Conservation (phyloP, 495 filamentous ascomycete species). For the Oidiodendron maius region DNA sequence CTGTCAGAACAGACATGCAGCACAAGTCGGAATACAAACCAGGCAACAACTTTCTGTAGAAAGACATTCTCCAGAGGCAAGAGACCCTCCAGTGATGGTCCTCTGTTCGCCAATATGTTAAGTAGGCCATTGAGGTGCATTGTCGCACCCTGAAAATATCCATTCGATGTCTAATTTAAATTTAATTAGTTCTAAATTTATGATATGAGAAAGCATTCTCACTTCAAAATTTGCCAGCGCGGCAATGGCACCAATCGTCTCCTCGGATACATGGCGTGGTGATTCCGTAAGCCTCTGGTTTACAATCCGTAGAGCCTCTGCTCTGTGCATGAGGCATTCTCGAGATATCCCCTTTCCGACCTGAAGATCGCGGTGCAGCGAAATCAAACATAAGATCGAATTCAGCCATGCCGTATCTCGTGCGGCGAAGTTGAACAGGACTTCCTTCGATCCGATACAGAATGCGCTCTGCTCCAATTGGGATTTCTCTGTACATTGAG, state of each 20-base stretch:
- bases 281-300: neutral
- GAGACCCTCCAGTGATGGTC: neutral
- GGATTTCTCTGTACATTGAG: neutral
- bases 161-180: neutral
- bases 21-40: neutral
- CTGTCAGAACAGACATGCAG: neutral
- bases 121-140: neutral
- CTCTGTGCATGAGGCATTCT: conserved; percentile 3
- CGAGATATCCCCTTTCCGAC: neutral
- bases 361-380: conserved; percentile 1
- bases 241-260: conserved; percentile 1
- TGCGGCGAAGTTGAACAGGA: neutral
- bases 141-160: neutral
- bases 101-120: neutral
- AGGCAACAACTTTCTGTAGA: neutral
- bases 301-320: conserved; percentile 1
- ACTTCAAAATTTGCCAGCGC: conserved; percentile 1
- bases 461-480: neutral
- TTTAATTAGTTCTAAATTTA: neutral
- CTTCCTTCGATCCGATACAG: neutral
- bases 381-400: neutral
- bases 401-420: neutral
- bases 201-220: neutral
- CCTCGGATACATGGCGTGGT: neutral
- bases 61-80: neutral